Evolutionary conservation across 768 basidiomycete species (phyloP), one percentile per base, ranked within the genome.

Genomic region (Floccularia luteovirens): DNA sequence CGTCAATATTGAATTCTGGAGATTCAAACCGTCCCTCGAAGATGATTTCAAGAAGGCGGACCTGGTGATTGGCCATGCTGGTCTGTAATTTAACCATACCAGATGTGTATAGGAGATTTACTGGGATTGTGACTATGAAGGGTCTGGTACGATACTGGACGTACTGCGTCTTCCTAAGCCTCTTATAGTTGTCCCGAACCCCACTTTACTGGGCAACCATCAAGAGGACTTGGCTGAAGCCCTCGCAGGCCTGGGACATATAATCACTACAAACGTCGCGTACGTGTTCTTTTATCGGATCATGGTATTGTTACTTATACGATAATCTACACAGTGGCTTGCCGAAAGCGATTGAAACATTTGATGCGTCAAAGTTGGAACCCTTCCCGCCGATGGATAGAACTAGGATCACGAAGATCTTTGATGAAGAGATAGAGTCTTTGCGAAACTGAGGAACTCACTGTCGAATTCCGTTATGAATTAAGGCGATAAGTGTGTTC

Each of bases 81-180:
- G 94, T 91, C 54, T 48, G 75, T 36, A 17, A 8, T 28, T 28
- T 8, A 22, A 39, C 5, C 11, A 5, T 23, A 10, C 24, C 5
- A 11, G n/a, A 31, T 41, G 6, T 21, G 13, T 25, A 30, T 39
- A n/a, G 31, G 23, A 43, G 22, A 16, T 30, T 20, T 24, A 31
- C 30, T 28, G 36, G 43, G 17, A 10, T 34, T 8, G 17, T 14
- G 19, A 23, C 10, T 27, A 11, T 30, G 20, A 21, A 97, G 94
- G 94, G 38, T 85, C 94, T 16, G 94, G 94, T 8, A 96, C 94
- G 3, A 92, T 98, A 51, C 71, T 98, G 22, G 89, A 94, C 32
- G 89, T 82, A 7, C 66, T 97, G 35, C 70, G 91, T 23, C 64
- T 75, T 36, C 69, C 71, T 34, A 90, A 85, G 52, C 74, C 77